These are phyloP conservation scores for Posidonia oceanica DNA, from an alignment of 116 monocot species.

Conservation along the genomic window DNA sequence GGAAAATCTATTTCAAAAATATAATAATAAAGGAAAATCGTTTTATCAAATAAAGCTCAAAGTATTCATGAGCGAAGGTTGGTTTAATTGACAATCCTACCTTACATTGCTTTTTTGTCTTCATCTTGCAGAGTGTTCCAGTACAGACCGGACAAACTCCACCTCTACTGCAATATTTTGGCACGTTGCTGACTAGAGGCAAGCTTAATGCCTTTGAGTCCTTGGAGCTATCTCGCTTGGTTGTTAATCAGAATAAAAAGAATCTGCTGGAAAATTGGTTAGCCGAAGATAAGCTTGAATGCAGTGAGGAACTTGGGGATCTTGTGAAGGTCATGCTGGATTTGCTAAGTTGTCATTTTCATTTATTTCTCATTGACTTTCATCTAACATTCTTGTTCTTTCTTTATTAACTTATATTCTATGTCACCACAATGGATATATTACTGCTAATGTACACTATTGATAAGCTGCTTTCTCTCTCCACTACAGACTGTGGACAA, in stretches of 20 bases:
- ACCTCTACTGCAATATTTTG: constrained; percentile 95
- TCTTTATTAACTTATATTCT: not conserved
- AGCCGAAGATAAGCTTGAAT: constrained; percentile 98
- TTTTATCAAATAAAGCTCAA: not conserved
- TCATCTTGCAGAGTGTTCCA: constrained; percentile 57
- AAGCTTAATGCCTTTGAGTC: constrained; percentile 96
- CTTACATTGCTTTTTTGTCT: not conserved
- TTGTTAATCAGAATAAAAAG: constrained; percentile 99
- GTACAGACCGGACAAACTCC: constrained; percentile 98
- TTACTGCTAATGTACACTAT: constrained; percentile 7
- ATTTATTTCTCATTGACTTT: not conserved
- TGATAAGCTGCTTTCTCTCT: constrained; percentile 8
- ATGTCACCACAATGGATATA: not conserved
- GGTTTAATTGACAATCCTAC: not conserved
- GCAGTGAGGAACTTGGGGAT: constrained; percentile 99
- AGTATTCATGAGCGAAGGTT: not conserved
- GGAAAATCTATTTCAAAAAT: not conserved
- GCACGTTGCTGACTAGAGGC: constrained; percentile 87
- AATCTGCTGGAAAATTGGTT: constrained; percentile 99
- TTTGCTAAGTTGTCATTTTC: constrained; percentile 2
- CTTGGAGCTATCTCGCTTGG: constrained; percentile 90
- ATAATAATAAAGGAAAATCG: not conserved
- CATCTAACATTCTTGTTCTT: too few relatives aligned
- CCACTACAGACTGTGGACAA: constrained; percentile 83
- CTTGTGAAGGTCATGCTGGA: constrained; percentile 97